Evolutionary conservation across 441 rosid species (phyloP).

Genomic region (Aleurites moluccanus): DNA sequence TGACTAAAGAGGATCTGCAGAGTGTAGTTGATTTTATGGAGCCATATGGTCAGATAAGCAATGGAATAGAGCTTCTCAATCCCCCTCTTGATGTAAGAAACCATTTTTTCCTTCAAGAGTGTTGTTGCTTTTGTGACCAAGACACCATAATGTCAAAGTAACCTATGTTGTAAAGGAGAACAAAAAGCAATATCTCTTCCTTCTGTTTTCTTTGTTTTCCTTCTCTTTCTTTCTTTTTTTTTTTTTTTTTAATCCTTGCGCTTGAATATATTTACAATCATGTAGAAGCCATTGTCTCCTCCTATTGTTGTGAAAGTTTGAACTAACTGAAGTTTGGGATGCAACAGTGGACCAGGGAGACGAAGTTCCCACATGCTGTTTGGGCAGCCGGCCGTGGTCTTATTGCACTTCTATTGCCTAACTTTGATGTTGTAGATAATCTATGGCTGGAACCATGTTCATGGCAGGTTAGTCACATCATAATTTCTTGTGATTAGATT

Average conservation of each 20-base stretch:
- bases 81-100: constrained; percentile 74
- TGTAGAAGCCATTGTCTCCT: constrained; percentile 2
- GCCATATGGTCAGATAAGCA: constrained; percentile 95
- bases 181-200: constrained; percentile 4
- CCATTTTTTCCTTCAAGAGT: constrained; percentile 17
- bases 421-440: constrained; percentile 80
- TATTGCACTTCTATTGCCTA: constrained; percentile 76
- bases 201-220: not conserved
- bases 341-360: constrained; percentile 86
- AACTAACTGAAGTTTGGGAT: constrained; percentile 26
- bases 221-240: not conserved
- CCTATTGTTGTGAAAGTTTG: constrained; percentile 13
- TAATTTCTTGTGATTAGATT: not conserved
- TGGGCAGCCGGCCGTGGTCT: constrained; percentile 99
- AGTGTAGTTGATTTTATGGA: constrained; percentile 96
- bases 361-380: constrained; percentile 92
- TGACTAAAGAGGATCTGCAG: constrained; percentile 81
- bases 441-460: constrained; percentile 95
- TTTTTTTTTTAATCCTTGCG: not conserved
- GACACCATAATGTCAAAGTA: not conserved
- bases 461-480: constrained; percentile 65
- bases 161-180: constrained; percentile 6
- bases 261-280: constrained; percentile 9
- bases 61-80: constrained; percentile 81
- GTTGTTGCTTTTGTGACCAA: constrained; percentile 8